A percentile compares a stretch with the other conserved stretches of the same genome.
Evolutionary conservation across 495 filamentous ascomycete species (phyloP).

Genomic region (Amniculicola lignicola): DNA sequence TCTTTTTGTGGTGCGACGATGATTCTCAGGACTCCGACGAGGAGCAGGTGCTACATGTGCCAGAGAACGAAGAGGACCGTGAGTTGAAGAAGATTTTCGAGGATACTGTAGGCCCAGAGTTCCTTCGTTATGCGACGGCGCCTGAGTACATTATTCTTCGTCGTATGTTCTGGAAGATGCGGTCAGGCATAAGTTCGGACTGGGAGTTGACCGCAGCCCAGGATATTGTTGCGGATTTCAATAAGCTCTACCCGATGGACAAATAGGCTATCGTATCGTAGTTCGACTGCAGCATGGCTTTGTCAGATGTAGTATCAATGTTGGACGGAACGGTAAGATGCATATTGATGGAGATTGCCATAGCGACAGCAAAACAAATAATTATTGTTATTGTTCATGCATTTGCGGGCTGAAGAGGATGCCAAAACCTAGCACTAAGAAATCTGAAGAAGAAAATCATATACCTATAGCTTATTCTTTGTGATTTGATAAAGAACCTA

Average conservation of each 20-base stretch:
- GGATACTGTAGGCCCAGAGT: neutral
- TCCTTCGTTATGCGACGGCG: neutral
- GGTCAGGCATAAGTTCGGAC: neutral
- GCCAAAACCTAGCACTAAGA: too few species aligned
- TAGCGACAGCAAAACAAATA: too few species aligned
- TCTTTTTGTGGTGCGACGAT: constrained; percentile 5
- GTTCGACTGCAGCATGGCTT: too few species aligned
- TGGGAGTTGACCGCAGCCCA: neutral
- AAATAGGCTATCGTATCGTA: too few species aligned
- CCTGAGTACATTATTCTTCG: constrained; percentile 5
- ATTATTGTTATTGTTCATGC: too few species aligned
- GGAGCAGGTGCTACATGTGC: neutral
- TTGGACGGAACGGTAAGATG: too few species aligned
- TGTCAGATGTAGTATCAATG: too few species aligned
- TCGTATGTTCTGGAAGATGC: neutral
- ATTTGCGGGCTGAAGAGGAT: too few species aligned
- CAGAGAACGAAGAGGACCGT: neutral
- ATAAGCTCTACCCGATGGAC: neutral
- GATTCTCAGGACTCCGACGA: neutral
- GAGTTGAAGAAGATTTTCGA: constrained; percentile 7
- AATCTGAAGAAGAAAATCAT: too few species aligned
- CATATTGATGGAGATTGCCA: too few species aligned
- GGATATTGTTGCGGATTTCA: neutral
- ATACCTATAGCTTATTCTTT: too few species aligned
- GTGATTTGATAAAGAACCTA: too few species aligned